phyloP scores from a whole-genome alignment of 1,284 basidiomycete genomes.

The Pseudozyma sp. region DNA sequence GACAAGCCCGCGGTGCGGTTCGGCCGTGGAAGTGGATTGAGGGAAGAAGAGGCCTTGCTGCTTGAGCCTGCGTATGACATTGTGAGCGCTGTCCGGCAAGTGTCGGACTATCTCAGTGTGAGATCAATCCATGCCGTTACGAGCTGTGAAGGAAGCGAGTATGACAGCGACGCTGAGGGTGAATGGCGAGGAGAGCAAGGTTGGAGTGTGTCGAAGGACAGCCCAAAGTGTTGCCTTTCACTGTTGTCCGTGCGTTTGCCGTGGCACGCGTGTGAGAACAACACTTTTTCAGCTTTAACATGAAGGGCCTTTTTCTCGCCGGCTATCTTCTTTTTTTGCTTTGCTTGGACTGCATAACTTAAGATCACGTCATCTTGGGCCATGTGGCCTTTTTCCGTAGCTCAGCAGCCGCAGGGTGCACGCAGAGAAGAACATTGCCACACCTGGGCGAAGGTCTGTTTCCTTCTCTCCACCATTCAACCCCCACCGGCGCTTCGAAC shows the following conservation, averaged over 20 bases:
- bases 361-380: slow-evolving; percentile 11
- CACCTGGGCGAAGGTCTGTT: background rate
- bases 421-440: slow-evolving; percentile 4
- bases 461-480: background rate
- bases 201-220: background rate
- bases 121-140: no score
- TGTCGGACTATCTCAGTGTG: background rate
- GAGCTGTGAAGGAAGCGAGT: no score
- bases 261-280: background rate
- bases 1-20: slow-evolving; percentile 11
- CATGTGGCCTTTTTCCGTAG: background rate
- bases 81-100: background rate
- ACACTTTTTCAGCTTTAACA: background rate
- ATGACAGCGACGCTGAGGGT: background rate
- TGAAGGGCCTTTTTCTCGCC: background rate
- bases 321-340: background rate
- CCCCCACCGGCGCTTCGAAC: background rate
- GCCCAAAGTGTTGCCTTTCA: background rate
- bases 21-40: background rate
- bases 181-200: background rate
- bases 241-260: background rate
- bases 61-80: slow-evolving; percentile 27
- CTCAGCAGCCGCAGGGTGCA: no score
- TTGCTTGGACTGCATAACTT: no score
- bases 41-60: slow-evolving; percentile 28